phyloP scores from a whole-genome alignment of 805 yeast species.

The Yamadazyma kitorensis region DNA sequence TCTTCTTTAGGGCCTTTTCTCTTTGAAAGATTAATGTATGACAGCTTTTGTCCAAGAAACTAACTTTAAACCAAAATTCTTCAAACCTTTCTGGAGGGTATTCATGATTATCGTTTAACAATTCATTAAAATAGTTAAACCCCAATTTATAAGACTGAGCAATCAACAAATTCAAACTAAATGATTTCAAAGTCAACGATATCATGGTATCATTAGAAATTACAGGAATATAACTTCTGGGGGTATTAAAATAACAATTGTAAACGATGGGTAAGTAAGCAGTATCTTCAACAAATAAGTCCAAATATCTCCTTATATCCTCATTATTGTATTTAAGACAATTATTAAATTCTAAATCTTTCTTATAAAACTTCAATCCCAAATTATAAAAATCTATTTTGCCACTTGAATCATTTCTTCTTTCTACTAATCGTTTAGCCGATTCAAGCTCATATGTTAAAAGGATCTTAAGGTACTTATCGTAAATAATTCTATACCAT shows the following conservation, averaged over 20 bases:
- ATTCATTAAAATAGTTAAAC: constrained; percentile 8
- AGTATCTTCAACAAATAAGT: constrained; percentile 11
- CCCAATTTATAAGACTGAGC: constrained; percentile 17
- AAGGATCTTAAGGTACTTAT: constrained; percentile 6
- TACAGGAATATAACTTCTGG: not conserved
- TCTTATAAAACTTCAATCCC: constrained; percentile 5
- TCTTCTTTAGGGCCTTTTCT: constrained; percentile 3
- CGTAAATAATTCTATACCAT: constrained; percentile 12
- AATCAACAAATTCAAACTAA: constrained; percentile 13
- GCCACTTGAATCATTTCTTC: constrained; percentile 1
- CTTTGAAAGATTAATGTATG: constrained; percentile 7
- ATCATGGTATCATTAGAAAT: not conserved
- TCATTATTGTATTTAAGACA: constrained; percentile 2
- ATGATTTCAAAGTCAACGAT: constrained; percentile 8
- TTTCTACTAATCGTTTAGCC: constrained; percentile 1
- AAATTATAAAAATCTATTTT: constrained; percentile 3
- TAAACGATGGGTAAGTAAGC: constrained; percentile 16
- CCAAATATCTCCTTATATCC: constrained; percentile 11
- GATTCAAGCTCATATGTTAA: constrained; percentile 8
- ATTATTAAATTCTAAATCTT: constrained; percentile 1
- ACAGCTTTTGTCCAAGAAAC: constrained; percentile 16
- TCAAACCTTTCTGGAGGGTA: constrained; percentile 9
- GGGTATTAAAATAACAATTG: constrained; percentile 2
- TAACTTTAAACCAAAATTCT: constrained; percentile 18
- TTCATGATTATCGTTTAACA: constrained; percentile 1